These are phyloP conservation scores for Cornus florida DNA, from an alignment of 148 eudicot species.

Conservation along the genomic window DNA sequence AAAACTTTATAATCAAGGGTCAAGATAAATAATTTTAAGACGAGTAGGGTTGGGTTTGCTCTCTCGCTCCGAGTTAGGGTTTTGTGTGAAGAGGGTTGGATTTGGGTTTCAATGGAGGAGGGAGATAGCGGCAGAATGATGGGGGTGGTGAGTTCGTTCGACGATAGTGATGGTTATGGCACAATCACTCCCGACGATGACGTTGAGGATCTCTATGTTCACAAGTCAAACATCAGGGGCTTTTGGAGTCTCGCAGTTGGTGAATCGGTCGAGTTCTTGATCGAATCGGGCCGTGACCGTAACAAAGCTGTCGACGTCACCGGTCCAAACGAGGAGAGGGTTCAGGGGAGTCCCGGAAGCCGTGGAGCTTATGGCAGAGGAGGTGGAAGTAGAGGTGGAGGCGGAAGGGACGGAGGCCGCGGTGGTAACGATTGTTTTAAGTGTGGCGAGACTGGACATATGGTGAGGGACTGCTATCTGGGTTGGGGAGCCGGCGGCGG, in stretches of 20 bases:
- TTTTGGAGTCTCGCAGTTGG: conserved; percentile 42
- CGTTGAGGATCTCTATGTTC: conserved; percentile 42
- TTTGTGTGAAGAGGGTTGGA: not conserved
- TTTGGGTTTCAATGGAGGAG: not conserved
- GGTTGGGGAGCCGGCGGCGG: no score
- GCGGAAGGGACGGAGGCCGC: no score
- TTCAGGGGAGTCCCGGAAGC: conserved; percentile 31
- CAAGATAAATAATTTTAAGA: no score
- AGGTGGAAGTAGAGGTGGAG: not conserved
- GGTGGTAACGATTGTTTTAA: no score
- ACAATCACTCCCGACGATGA: conserved; percentile 47
- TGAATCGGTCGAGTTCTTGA: conserved; percentile 34
- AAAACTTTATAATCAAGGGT: no score
- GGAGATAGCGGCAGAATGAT: not conserved
- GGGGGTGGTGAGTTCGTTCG: conserved; percentile 41
- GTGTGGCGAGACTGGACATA: no score
- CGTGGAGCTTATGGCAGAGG: conserved; percentile 16
- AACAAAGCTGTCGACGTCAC: conserved; percentile 42
- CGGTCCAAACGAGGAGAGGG: conserved; percentile 32
- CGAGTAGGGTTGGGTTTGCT: no score
- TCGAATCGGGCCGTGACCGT: conserved; percentile 32
- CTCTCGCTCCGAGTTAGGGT: not conserved
- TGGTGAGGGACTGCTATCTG: no score
- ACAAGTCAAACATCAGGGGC: conserved; percentile 36
- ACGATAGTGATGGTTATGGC: conserved; percentile 38